Evolutionary conservation across 225 moss, liverwort and hornwort species (phyloP).

Genomic region (Rhytidiadelphus loreus): DNA sequence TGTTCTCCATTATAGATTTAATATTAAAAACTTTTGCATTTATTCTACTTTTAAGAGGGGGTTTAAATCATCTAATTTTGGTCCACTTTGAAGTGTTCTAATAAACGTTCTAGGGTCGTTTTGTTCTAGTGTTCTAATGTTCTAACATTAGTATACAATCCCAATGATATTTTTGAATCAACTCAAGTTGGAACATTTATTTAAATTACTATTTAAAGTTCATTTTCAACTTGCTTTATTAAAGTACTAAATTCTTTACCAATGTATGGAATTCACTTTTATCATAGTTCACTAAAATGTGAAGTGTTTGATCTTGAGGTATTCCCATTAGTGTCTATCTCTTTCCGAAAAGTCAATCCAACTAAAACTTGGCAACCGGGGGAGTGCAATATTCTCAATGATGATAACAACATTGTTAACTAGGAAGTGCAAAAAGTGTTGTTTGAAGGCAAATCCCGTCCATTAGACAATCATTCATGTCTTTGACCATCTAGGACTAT

Average conservation of each 20-base stretch:
- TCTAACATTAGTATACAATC: not conserved
- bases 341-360: not conserved
- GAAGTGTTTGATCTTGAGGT: not conserved
- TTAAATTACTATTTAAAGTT: not conserved
- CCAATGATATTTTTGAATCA: not conserved
- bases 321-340: not conserved
- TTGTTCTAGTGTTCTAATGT: not conserved
- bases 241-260: not conserved
- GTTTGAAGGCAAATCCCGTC: no score
- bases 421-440: no score
- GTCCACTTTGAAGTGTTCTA: not conserved
- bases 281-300: not conserved
- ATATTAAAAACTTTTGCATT: not conserved
- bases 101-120: accelerated
- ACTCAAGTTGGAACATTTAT: not conserved
- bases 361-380: not conserved
- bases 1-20: not conserved
- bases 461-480: no score
- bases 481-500: accelerated
- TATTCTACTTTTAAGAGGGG: not conserved
- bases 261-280: not conserved
- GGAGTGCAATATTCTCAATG: not conserved
- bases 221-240: not conserved
- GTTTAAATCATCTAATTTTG: not conserved
- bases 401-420: no score